A percentile compares a stretch with the other conserved stretches of the same genome.
These are phyloP conservation scores for Fonsecaea monophora DNA, from an alignment of 2,329 filamentous ascomycete genomes.

Conservation along the genomic window DNA sequence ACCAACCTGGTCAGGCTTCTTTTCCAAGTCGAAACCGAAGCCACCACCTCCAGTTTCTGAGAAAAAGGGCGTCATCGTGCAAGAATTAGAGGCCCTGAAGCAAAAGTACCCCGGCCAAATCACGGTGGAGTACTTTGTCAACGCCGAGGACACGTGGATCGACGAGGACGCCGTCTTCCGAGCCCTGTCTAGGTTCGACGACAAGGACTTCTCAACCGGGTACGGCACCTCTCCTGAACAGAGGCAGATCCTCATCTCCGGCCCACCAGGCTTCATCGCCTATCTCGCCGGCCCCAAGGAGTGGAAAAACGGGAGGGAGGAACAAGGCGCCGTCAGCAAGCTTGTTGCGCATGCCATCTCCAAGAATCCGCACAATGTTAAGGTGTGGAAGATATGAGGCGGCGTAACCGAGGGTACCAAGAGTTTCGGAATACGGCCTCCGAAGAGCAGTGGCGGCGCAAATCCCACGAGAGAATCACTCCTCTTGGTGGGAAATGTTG, in stretches of 20 bases:
- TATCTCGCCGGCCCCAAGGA: constrained; percentile 79
- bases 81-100: constrained; percentile 70
- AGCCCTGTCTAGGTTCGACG: constrained; percentile 32
- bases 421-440: not conserved
- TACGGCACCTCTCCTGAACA: constrained; percentile 48
- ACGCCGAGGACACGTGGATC: constrained; percentile 77
- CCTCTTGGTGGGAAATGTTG: no score
- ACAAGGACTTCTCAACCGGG: constrained; percentile 36
- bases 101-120: constrained; percentile 62
- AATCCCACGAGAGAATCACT: no score
- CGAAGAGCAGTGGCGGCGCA: not conserved
- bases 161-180: constrained; percentile 57
- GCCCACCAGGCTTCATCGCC: constrained; percentile 86
- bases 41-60: constrained; percentile 29
- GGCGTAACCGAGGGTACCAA: not conserved
- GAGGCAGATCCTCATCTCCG: constrained; percentile 81
- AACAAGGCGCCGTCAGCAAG: constrained; percentile 38
- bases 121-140: constrained; percentile 76
- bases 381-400: constrained; percentile 38
- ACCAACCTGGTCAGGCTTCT: constrained; percentile 31
- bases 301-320: constrained; percentile 37
- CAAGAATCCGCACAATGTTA: constrained; percentile 32
- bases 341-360: constrained; percentile 34
- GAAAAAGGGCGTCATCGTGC: constrained; percentile 56
- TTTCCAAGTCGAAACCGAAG: constrained; percentile 21